Evolutionary conservation across 768 basidiomycete genomes (phyloP).

Genomic region (Lactarius akahatsu): DNA sequence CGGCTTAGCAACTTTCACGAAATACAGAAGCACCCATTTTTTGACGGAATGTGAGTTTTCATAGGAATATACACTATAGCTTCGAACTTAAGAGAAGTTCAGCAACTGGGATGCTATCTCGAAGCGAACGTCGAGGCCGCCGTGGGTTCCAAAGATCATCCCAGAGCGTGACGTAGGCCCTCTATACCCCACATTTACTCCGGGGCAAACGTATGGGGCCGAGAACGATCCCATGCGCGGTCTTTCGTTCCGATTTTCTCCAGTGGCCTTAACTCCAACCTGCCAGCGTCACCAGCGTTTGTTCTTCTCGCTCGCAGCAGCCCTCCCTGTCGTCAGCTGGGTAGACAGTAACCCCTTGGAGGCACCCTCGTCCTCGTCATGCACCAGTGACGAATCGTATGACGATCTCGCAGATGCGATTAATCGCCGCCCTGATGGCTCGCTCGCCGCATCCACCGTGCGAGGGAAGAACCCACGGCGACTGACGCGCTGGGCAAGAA

Average conservation of each 20-base stretch:
- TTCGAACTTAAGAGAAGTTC: neutral
- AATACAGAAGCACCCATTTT: slow-evolving; percentile 19
- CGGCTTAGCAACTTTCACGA: slow-evolving; percentile 17
- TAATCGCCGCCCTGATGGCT: neutral
- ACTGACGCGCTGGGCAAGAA: slow-evolving; percentile 19
- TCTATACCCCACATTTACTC: neutral
- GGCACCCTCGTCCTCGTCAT: slow-evolving; percentile 6
- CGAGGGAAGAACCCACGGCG: slow-evolving; percentile 7
- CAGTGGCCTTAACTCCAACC: slow-evolving; percentile 13
- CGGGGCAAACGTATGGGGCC: slow-evolving; percentile 6
- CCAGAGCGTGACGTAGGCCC: neutral
- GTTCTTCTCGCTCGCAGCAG: slow-evolving; percentile 7
- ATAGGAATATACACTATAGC: neutral
- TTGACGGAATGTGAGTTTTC: slow-evolving; percentile 16
- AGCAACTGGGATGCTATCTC: slow-evolving; percentile 19
- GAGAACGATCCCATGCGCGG: slow-evolving; percentile 13
- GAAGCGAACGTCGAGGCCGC: slow-evolving; percentile 16
- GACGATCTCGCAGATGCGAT: slow-evolving; percentile 1
- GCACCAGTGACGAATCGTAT: slow-evolving; percentile 5
- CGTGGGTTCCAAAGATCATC: slow-evolving; percentile 19
- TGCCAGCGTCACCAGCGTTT: slow-evolving; percentile 21
- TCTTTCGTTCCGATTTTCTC: slow-evolving; percentile 23
- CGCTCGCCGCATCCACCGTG: slow-evolving; percentile 1
- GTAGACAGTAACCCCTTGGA: slow-evolving; percentile 7
- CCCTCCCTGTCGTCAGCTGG: slow-evolving; percentile 17